These are phyloP conservation scores for Tolypocladium endophyticum DNA, from an alignment of 2,329 filamentous ascomycete species.

Conservation along the genomic window DNA sequence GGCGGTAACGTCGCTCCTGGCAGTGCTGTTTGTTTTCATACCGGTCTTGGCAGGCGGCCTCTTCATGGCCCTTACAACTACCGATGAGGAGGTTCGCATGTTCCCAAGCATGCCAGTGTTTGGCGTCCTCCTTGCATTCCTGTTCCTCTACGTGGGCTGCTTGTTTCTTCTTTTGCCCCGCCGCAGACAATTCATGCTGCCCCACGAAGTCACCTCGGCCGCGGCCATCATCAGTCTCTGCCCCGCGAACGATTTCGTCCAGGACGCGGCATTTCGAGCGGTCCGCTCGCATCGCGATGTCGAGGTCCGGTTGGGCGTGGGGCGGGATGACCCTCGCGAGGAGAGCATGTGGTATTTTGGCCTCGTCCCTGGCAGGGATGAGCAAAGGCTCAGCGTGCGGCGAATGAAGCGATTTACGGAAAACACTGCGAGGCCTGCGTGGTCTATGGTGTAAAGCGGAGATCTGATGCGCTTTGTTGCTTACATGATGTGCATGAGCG, in stretches of 20 bases:
- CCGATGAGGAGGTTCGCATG: slow-evolving; percentile 45
- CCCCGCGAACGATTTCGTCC: slow-evolving; percentile 58
- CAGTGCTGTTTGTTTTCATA: slow-evolving; percentile 48
- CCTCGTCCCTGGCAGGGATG: slow-evolving; percentile 26
- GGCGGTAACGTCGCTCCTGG: slow-evolving; percentile 48
- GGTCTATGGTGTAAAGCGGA: slow-evolving; percentile 14
- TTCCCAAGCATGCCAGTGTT: slow-evolving; percentile 65
- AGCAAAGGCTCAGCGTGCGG: slow-evolving; percentile 32
- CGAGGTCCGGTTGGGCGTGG: slow-evolving; percentile 53
- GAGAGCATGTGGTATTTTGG: slow-evolving; percentile 44
- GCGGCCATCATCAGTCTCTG: slow-evolving; percentile 72
- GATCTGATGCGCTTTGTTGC: background rate
- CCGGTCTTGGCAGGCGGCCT: slow-evolving; percentile 59
- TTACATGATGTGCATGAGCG: background rate
- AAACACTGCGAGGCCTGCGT: slow-evolving; percentile 16
- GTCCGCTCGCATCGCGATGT: slow-evolving; percentile 59
- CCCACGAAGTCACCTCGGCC: slow-evolving; percentile 61
- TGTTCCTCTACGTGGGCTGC: slow-evolving; percentile 57
- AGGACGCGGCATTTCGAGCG: slow-evolving; percentile 63
- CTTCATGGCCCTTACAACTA: slow-evolving; percentile 61
- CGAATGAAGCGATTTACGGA: slow-evolving; percentile 35
- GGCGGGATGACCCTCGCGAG: slow-evolving; percentile 27
- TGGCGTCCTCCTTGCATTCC: slow-evolving; percentile 60
- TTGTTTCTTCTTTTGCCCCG: slow-evolving; percentile 51
- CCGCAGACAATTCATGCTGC: slow-evolving; percentile 53